Evolutionary conservation across 352 stramenopile species (phyloP), one percentile per base, ranked within the genome.

Genomic region (Pythium monospermum): DNA sequence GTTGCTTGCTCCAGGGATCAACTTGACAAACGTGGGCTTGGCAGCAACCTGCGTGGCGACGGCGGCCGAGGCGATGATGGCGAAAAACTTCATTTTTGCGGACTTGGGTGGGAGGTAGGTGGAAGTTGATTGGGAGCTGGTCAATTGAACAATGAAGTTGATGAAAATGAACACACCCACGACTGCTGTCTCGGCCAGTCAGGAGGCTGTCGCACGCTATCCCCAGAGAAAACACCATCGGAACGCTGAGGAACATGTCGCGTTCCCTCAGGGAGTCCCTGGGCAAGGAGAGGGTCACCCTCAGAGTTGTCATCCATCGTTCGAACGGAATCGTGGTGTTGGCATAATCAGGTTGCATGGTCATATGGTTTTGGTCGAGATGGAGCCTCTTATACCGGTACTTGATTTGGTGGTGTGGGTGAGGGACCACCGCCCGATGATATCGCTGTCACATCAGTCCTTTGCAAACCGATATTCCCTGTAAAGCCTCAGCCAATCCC

Each of bases 31-130:
- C 22, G 41, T 46, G 11, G 51, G 51, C 51, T 58, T 61, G 39
- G 58, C 58, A 11, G 52, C 33, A 28, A 27, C 25, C 42, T 61
- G 31, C 15, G 46, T 30, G 36, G 42, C 57, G 15, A 45, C 46
- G 47, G 35, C 52, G 2, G 49, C 7, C 16, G 35, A 12, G 26
- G 36, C 51, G 45, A 38, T 27, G 19, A 53, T 4, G 6, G 18
- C 32, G 28, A 49, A 18, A 18, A 51, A 30, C 48, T 66, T 50
- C 58, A 66, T 66, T n/a, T n/a, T n/a, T n/a, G n/a, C n/a, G n/a
- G n/a, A n/a, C n/a, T n/a, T n/a, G n/a, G n/a, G n/a, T n/a, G 7
- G 30, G 57, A 6, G 13, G 13, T 23, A 21, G 16, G 37, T 18
- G 26, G 16, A 42, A 30, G 12, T 44, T 53, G 53, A 32, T 36